phyloP scores from a whole-genome alignment of 148 eudicot species.

The Simmondsia chinensis region DNA sequence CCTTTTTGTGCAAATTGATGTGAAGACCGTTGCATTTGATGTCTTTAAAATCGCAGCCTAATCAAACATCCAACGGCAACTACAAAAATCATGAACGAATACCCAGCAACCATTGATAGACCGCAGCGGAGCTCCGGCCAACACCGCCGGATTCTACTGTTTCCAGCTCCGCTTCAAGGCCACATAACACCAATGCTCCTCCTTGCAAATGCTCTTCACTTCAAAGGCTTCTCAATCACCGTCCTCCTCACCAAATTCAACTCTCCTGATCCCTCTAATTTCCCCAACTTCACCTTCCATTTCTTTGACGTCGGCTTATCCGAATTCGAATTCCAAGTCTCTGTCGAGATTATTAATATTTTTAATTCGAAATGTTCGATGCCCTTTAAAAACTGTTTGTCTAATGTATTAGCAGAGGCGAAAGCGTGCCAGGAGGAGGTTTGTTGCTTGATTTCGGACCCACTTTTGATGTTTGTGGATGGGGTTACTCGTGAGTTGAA shows the following conservation, averaged over 20 bases:
- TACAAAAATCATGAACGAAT: too few relatives aligned
- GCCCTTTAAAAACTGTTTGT: slow-evolving; percentile 11
- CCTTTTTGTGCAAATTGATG: too few relatives aligned
- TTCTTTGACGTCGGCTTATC: slow-evolving; percentile 9
- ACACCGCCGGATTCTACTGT: not conserved
- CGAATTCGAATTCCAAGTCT: not conserved
- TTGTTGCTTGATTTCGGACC: slow-evolving; percentile 16
- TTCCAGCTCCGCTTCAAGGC: slow-evolving; percentile 20
- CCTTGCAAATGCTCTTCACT: slow-evolving; percentile 12
- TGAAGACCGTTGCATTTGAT: too few relatives aligned
- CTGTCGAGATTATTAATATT: not conserved
- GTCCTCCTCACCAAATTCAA: slow-evolving; percentile 14
- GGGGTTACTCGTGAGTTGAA: slow-evolving; percentile 2
- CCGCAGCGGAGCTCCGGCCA: not conserved
- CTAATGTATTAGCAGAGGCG: not conserved
- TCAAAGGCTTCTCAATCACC: slow-evolving; percentile 16
- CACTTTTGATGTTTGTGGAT: slow-evolving; percentile 4
- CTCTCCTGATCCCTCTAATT: slow-evolving; percentile 16
- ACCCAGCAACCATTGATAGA: too few relatives aligned
- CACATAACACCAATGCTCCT: slow-evolving; percentile 21
- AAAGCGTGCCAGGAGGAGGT: not conserved
- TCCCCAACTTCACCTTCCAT: slow-evolving; percentile 1
- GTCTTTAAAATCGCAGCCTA: too few relatives aligned
- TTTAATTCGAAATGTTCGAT: slow-evolving; percentile 4
- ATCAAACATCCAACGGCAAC: too few relatives aligned